Base-by-base conservation (phyloP, 306 rosid genomes). In the Dalbergia cultrata region DNA sequence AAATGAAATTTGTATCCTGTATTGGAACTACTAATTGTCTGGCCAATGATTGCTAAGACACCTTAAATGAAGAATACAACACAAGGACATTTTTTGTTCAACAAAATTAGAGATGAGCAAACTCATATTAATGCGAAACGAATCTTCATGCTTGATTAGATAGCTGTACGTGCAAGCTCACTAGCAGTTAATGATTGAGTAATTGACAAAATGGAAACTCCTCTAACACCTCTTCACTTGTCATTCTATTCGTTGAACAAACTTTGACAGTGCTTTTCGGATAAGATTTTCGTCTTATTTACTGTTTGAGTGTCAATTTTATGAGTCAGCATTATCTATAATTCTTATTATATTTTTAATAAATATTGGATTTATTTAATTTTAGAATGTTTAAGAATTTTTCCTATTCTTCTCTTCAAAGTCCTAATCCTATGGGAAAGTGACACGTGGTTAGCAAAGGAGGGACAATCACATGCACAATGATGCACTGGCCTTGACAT, bases 401-500 rank as follows among this genome's bases (percentile, higher is more conserved):
- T 37, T 7, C 7, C 7, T 37, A 37, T 37, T 21, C 34, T 76
- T 59, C 77, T 69, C 18, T 47, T 11, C 59, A 31, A 43, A 37
- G 44, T 50, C 17, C 13, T 13, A 13, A n/a, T 50, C 18, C n/a
- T 62, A 14, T 33, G 21, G 9, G 6, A 34, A 34, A 9, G 44
- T 70, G 65, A 82, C 85, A 81, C 19, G 76, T 54, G 13, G 64
- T 53, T 44, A 19, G 5, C 57, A 77, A 79, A 75, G 74, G 33
- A 69, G 17, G 67, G 87, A 54, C 81, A 76, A 43, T 34, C 87
- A 61, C 67, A 60, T 65, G 31, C 31, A 26, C 31, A 26, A 26
- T 26, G 41, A 37, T 37, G 75, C 79, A 80, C 72, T 71, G 78
- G 81, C 61, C 74, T 69, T 78, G 81, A 75, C 76, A 73, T 62